Evolutionary conservation across 352 stramenopile genomes (phyloP).

Genomic region (Phytophthora constricta): DNA sequence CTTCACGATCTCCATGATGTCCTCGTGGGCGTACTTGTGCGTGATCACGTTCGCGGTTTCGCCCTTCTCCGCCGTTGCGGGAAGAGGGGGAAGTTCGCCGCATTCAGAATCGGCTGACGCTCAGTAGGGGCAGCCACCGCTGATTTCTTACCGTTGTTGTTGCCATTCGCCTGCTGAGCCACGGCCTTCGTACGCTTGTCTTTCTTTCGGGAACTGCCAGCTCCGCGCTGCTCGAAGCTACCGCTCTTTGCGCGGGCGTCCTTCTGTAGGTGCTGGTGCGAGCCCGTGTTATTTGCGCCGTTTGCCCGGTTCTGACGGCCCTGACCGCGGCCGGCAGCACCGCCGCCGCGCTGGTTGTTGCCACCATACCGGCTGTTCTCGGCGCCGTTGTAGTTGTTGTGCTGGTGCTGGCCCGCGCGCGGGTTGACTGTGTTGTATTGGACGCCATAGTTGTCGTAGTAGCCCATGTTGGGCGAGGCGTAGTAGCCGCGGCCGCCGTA

Average conservation of each 20-base stretch:
- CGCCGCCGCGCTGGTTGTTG: constrained; percentile 39
- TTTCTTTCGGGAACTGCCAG: constrained; percentile 60
- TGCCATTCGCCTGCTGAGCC: constrained; percentile 37
- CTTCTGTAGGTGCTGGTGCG: constrained; percentile 46
- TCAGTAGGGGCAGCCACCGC: constrained; percentile 35
- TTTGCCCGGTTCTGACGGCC: constrained; percentile 46
- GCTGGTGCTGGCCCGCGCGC: constrained; percentile 33
- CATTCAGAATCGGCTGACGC: constrained; percentile 81
- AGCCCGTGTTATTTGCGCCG: constrained; percentile 30
- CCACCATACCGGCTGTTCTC: constrained; percentile 48
- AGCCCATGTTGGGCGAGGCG: constrained; percentile 50
- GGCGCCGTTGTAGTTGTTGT: constrained; percentile 50
- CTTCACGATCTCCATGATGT: constrained; percentile 93
- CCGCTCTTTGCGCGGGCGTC: constrained; percentile 55
- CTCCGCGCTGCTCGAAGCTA: constrained; percentile 60
- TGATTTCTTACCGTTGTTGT: constrained; percentile 48
- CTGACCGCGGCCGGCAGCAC: constrained; percentile 32
- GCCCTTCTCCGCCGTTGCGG: constrained; percentile 46
- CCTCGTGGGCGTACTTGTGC: constrained; percentile 86
- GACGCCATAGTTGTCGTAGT: constrained; percentile 87
- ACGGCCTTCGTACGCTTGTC: constrained; percentile 61
- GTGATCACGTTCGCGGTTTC: constrained; percentile 56
- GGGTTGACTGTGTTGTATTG: constrained; percentile 64
- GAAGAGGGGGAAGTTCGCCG: constrained; percentile 86
- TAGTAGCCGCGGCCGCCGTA: constrained; percentile 80